Conservation (phyloP, 2,329 filamentous ascomycete species). For the Diplodia intermedia region DNA sequence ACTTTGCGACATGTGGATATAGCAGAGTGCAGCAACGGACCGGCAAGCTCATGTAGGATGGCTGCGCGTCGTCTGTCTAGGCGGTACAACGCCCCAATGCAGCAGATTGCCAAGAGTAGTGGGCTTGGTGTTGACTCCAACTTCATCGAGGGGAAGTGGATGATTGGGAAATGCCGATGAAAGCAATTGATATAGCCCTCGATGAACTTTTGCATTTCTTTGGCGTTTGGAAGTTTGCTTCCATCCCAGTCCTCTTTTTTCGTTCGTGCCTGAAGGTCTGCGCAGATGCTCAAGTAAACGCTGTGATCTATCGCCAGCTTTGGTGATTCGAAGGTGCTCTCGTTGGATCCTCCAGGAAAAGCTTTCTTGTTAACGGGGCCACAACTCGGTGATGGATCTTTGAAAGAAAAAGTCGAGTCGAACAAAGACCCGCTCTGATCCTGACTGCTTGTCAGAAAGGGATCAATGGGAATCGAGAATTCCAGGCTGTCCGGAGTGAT, state of each 20-base stretch:
- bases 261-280: slow-evolving; percentile 34
- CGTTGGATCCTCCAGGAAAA: not conserved
- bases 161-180: slow-evolving; percentile 45
- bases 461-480: slow-evolving; percentile 26
- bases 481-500: slow-evolving; percentile 26
- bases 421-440: slow-evolving; percentile 7
- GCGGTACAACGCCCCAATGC: slow-evolving; percentile 47
- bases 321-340: not conserved
- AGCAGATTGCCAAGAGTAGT: slow-evolving; percentile 46
- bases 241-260: slow-evolving; percentile 30
- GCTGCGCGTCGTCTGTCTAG: slow-evolving; percentile 44
- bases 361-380: not conserved
- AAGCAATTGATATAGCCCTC: slow-evolving; percentile 45
- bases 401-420: not conserved
- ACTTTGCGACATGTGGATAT: slow-evolving; percentile 30
- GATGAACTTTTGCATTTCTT: slow-evolving; percentile 41
- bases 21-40: slow-evolving; percentile 34
- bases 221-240: slow-evolving; percentile 35
- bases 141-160: slow-evolving; percentile 45
- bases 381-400: not conserved
- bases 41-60: slow-evolving; percentile 37
- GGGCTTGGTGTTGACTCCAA: slow-evolving; percentile 40
- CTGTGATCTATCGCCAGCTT: slow-evolving; percentile 28
- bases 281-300: slow-evolving; percentile 32
- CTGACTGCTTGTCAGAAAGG: slow-evolving; percentile 12